Percentiles rank a stretch among this genome's conserved stretches.
Evolutionary conservation across 2,329 filamentous ascomycete genomes (phyloP).

Genomic region (Xylaria digitata): DNA sequence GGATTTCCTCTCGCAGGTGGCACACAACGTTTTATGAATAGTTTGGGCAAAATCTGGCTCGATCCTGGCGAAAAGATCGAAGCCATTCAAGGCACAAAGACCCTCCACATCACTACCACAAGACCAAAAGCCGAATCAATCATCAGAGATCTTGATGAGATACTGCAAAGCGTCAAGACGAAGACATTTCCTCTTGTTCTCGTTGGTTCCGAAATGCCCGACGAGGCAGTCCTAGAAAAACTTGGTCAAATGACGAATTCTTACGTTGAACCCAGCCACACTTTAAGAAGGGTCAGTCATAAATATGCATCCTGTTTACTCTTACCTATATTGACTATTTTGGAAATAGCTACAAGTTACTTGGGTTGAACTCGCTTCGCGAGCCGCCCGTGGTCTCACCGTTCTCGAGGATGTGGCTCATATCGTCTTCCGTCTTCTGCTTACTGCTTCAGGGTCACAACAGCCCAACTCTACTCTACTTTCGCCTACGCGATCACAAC

Average conservation of each 20-base stretch:
- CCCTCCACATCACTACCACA: slow-evolving; percentile 53
- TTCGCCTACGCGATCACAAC: slow-evolving; percentile 26
- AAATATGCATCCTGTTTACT: neutral
- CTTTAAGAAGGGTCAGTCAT: slow-evolving; percentile 42
- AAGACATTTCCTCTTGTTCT: slow-evolving; percentile 44
- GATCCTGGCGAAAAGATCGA: slow-evolving; percentile 55
- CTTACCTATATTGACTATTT: slow-evolving; percentile 15
- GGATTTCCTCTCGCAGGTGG: slow-evolving; percentile 47
- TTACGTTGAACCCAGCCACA: slow-evolving; percentile 39
- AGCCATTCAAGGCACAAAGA: slow-evolving; percentile 45
- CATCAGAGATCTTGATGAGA: slow-evolving; percentile 50
- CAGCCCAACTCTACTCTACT: slow-evolving; percentile 42
- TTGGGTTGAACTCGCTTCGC: slow-evolving; percentile 54
- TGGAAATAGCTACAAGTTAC: slow-evolving; percentile 51
- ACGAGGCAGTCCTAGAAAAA: slow-evolving; percentile 49
- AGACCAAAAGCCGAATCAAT: slow-evolving; percentile 52
- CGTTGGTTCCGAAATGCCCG: slow-evolving; percentile 42
- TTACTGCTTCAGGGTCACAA: slow-evolving; percentile 49
- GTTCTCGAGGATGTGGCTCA: slow-evolving; percentile 56
- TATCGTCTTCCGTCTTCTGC: slow-evolving; percentile 59
- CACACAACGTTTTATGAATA: slow-evolving; percentile 51
- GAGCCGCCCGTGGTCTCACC: slow-evolving; percentile 26
- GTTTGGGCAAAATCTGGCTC: slow-evolving; percentile 48
- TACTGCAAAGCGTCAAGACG: slow-evolving; percentile 46
- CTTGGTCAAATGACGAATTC: slow-evolving; percentile 55